Conservation (phyloP, 2,329 filamentous ascomycete genomes). For the Achaetomium macrosporum region DNA sequence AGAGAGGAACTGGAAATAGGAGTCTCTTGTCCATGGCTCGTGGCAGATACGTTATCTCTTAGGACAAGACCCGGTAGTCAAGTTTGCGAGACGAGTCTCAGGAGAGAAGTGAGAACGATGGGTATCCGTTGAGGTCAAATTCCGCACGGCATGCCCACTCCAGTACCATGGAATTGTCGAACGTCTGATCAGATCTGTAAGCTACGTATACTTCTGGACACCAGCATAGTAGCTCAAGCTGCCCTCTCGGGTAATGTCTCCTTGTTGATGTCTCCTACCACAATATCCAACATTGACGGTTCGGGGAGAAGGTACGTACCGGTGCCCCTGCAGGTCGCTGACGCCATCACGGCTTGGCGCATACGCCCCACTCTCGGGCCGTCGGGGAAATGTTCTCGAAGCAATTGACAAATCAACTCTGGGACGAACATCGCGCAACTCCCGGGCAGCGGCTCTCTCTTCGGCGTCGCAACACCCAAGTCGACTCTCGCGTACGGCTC, state of each 20-base stretch:
- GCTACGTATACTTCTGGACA: no score
- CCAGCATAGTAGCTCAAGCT: no score
- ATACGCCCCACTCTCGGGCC: neutral
- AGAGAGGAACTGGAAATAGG: neutral
- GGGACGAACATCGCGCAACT: neutral
- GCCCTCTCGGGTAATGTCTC: no score
- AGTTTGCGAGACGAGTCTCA: no score
- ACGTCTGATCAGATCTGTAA: no score
- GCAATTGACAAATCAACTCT: slow-evolving; percentile 20
- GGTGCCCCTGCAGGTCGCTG: neutral
- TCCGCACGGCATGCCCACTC: no score
- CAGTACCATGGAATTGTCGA: no score
- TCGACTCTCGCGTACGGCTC: neutral
- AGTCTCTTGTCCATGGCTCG: no score
- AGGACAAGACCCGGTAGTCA: no score
- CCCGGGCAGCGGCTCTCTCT: neutral
- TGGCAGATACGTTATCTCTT: no score
- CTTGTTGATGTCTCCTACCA: slow-evolving; percentile 17
- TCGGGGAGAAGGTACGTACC: neutral
- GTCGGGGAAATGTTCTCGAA: slow-evolving; percentile 11
- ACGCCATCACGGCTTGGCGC: slow-evolving; percentile 9
- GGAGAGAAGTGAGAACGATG: no score
- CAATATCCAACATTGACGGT: slow-evolving; percentile 12
- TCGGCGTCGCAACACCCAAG: neutral
- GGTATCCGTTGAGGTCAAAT: no score